phyloP scores from a whole-genome alignment of 805 yeast species.

The Metschnikowia lochheadii region DNA sequence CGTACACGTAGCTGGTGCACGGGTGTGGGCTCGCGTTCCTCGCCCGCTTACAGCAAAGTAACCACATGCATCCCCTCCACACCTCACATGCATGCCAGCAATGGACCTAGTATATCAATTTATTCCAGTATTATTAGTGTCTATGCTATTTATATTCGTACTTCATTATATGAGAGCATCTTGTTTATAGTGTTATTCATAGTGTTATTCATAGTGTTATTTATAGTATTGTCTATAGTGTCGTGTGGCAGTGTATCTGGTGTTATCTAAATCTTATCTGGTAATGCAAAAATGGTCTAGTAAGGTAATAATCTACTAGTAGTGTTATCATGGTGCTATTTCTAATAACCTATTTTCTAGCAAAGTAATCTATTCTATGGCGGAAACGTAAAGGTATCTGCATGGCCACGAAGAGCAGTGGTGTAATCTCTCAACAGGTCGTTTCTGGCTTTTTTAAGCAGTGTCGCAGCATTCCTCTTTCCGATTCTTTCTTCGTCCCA shows the following conservation, averaged over 20 bases:
- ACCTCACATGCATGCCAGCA: not conserved
- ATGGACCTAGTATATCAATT: no score
- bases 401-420: constrained; percentile 12
- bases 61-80: not conserved
- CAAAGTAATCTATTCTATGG: not conserved
- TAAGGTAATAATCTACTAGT: no score
- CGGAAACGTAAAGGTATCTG: constrained; percentile 15
- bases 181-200: no score
- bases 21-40: constrained; percentile 2
- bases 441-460: constrained; percentile 16
- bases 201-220: no score
- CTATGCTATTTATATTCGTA: no score
- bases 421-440: constrained; percentile 14
- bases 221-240: no score
- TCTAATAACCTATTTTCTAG: not conserved
- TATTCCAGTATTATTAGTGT: no score
- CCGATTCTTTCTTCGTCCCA: constrained; percentile 18
- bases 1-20: constrained; percentile 6
- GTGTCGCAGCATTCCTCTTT: constrained; percentile 15
- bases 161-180: no score
- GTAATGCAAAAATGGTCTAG: no score
- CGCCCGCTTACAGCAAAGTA: not conserved
- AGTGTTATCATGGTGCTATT: no score
- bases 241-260: no score
- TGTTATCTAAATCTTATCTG: no score